Percentiles rank a stretch among this genome's conserved stretches.
These are phyloP conservation scores for Penicillium sp. DNA, from an alignment of 2,329 filamentous ascomycete species.

Conservation along the genomic window DNA sequence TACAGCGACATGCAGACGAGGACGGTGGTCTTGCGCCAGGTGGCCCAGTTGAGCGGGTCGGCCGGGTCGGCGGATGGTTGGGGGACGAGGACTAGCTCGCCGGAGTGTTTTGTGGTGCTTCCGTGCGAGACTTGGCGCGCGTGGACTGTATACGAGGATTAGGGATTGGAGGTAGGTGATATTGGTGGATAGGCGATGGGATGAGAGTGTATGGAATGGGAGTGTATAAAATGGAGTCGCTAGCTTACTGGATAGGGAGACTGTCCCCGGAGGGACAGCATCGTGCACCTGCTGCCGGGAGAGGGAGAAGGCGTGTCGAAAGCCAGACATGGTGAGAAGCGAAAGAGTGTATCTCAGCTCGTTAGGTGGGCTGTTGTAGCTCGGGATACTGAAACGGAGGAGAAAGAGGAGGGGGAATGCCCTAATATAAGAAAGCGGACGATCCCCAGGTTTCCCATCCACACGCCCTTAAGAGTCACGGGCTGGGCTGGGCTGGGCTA, in stretches of 20 bases:
- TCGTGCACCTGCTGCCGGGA: slow-evolving; percentile 13
- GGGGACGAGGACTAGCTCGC: slow-evolving; percentile 14
- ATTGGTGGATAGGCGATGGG: background rate
- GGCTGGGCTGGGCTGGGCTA: background rate
- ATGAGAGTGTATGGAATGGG: background rate
- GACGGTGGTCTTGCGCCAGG: slow-evolving; percentile 14
- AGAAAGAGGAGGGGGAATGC: background rate
- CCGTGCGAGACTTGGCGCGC: background rate
- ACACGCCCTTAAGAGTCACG: background rate
- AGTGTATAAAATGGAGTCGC: no score
- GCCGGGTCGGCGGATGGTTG: slow-evolving; percentile 16
- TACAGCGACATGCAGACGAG: slow-evolving; percentile 14
- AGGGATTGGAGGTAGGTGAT: no score
- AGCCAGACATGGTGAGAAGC: slow-evolving; percentile 11
- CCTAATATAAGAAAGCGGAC: background rate
- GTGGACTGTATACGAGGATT: background rate
- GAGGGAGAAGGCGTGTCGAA: slow-evolving; percentile 18
- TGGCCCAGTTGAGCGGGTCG: slow-evolving; percentile 18
- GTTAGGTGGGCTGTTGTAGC: no score
- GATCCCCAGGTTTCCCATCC: background rate
- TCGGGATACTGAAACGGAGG: no score
- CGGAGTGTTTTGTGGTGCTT: slow-evolving; percentile 4
- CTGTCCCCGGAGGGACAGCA: slow-evolving; percentile 13
- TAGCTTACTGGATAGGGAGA: slow-evolving; percentile 10
- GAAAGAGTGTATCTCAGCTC: no score